Base-by-base conservation (phyloP, 1,139 yeast genomes). In the Yamadazyma kanchanaburiensis region DNA sequence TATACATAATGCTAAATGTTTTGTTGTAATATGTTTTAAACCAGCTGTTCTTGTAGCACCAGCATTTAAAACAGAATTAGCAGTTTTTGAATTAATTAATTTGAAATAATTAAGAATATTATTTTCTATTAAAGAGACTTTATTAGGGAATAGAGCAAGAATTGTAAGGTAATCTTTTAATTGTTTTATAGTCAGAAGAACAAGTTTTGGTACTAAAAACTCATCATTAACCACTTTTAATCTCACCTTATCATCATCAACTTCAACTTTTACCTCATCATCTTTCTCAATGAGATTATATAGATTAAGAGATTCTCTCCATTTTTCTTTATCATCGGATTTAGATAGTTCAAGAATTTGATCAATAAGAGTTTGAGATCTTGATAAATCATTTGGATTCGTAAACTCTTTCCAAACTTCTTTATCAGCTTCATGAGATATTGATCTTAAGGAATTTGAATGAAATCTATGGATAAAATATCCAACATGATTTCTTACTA, bases 21-120 rank as follows among this genome's bases (percentile, higher is more conserved):
- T 80, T 2, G 89, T 82, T 4, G 87, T 80, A 28, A 84, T 83
- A 46, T 82, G 88, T 43, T 75, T 78, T 33, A 84, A 60, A 0
- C 87, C 88, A 0, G 89, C 87, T 0, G 87, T 75, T 38, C 78
- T 60, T 1, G 86, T 81, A 0, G 94, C 94, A 21, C 86, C 87
- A 1, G 91, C 89, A 26, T 81, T 83, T 24, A 84, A 59, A 26
- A 84, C 80, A 4, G 86, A 73, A 42, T 77, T 78, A 4, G 74
- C 70, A 4, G 77, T 61, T 36, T 77, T 74, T 8, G 76, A 58
- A 44, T 81, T 80, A 51, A 75, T 59, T 12, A 71, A 52, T 37
- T 73, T 67, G 33, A 80, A 54, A 31, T 75, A 63, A 29, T 73
- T 82, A 24, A 74, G 46, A 17, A 79, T 39, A 39, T 72, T 69